Percentiles rank a stretch among this genome's conserved stretches.
Evolutionary conservation across 352 stramenopile genomes (phyloP).

Genomic region (Aphanomyces astaci): DNA sequence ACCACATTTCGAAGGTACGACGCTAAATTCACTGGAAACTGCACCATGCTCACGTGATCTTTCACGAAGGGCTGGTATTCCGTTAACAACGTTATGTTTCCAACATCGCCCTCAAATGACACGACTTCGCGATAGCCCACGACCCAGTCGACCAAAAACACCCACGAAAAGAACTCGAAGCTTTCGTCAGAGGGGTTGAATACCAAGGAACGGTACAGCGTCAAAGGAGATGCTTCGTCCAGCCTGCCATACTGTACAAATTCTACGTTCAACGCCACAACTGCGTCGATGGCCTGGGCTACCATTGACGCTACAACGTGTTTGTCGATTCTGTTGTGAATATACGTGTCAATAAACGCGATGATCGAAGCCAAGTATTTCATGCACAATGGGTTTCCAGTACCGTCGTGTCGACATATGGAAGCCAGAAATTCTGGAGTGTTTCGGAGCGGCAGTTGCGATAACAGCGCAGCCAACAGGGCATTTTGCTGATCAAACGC

Average conservation of each 20-base stretch:
- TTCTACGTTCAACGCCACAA: not conserved
- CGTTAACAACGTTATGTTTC: not conserved
- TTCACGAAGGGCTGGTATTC: not conserved
- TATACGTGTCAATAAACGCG: not conserved
- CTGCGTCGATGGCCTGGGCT: not conserved
- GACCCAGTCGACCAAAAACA: slow-evolving; percentile 3
- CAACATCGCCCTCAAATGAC: not conserved
- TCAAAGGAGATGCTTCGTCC: not conserved
- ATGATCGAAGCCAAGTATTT: too few species aligned
- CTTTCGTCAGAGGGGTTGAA: not conserved
- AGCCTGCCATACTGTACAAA: not conserved
- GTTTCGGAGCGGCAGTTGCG: too few species aligned
- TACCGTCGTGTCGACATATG: too few species aligned
- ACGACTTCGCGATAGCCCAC: slow-evolving; percentile 12
- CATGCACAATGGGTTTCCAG: too few species aligned
- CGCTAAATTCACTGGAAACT: not conserved
- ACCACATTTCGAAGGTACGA: not conserved
- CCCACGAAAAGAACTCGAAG: slow-evolving; percentile 14
- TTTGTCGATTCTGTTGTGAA: too few species aligned
- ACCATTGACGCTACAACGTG: too few species aligned
- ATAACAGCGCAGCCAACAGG: too few species aligned
- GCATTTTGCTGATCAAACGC: too few species aligned
- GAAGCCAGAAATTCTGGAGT: too few species aligned
- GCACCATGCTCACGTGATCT: not conserved
- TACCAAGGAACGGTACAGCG: not conserved